Evolutionary conservation across 805 yeast species (phyloP).

Genomic region (Wickerhamomyces bisporus): DNA sequence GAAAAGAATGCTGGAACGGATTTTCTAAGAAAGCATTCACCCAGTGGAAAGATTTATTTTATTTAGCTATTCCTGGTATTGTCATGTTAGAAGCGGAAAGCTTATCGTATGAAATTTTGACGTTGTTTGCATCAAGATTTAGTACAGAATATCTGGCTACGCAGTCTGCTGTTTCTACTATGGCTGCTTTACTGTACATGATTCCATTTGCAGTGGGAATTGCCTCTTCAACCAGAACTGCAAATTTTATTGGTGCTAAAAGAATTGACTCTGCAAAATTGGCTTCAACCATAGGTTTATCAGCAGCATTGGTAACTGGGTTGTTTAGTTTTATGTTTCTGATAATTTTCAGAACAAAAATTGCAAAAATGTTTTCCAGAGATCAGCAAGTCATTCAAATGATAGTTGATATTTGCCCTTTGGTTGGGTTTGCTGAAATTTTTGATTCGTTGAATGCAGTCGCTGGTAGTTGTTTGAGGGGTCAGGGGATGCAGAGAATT

Average conservation of each 20-base stretch:
- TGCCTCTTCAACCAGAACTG: conserved; percentile 68
- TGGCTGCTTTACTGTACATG: conserved; percentile 61
- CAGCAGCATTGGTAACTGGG: conserved; percentile 39
- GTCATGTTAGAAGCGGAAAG: conserved; percentile 76
- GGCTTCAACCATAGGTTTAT: conserved; percentile 38
- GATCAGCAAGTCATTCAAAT: conserved; percentile 52
- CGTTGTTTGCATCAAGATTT: conserved; percentile 62
- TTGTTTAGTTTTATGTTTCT: conserved; percentile 46
- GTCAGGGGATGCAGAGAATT: conserved; percentile 78
- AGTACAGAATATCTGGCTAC: conserved; percentile 70
- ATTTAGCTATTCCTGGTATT: conserved; percentile 68
- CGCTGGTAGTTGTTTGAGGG: conserved; percentile 75
- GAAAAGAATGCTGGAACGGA: conserved; percentile 32
- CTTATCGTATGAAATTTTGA: conserved; percentile 66
- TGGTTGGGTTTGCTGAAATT: conserved; percentile 64
- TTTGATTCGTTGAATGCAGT: conserved; percentile 65
- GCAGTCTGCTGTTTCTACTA: conserved; percentile 65
- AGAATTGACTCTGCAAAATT: conserved; percentile 41
- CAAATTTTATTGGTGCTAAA: conserved; percentile 62
- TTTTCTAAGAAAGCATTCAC: conserved; percentile 15
- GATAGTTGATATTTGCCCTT: conserved; percentile 47
- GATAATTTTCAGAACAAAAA: conserved; percentile 39
- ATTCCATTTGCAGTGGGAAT: conserved; percentile 73
- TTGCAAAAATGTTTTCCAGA: conserved; percentile 55
- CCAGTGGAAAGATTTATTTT: conserved; percentile 55